A percentile compares a stretch with the other conserved stretches of the same genome.
Conservation (phyloP, 179 eudicot genomes). For the Camellia oleifera region DNA sequence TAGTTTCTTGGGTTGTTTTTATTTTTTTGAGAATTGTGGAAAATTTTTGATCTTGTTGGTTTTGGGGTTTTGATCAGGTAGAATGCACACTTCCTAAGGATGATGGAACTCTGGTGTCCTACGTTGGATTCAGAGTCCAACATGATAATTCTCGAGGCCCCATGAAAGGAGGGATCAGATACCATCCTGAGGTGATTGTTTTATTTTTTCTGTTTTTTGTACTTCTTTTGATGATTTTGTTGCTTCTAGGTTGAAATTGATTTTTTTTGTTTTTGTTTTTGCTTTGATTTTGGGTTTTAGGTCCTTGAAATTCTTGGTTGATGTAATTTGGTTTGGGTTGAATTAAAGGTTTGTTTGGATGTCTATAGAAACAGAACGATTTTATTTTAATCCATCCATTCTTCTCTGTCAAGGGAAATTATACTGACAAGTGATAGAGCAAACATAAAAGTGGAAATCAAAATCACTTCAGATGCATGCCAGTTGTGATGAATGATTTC, state of each 20-base stretch:
- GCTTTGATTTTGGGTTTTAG: background rate
- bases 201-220: background rate
- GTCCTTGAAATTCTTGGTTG: background rate
- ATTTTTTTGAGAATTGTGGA: background rate
- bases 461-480: background rate
- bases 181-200: conserved; percentile 55
- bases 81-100: conserved; percentile 68
- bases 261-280: background rate
- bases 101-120: conserved; percentile 60
- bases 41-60: conserved; percentile 5
- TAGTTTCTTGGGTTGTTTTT: background rate
- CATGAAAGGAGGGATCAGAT: conserved; percentile 80
- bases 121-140: conserved; percentile 61
- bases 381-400: background rate
- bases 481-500: background rate
- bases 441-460: background rate
- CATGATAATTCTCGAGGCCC: conserved; percentile 76
- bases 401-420: background rate
- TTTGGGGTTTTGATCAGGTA: conserved; percentile 43
- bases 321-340: background rate
- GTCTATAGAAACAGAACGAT: background rate
- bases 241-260: background rate
- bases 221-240: background rate
- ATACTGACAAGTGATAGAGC: background rate
- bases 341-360: conserved; percentile 7